Evolutionary conservation across 148 eudicot genomes (phyloP), one percentile per base, ranked within the genome.

Genomic region (Bassia scoparia): DNA sequence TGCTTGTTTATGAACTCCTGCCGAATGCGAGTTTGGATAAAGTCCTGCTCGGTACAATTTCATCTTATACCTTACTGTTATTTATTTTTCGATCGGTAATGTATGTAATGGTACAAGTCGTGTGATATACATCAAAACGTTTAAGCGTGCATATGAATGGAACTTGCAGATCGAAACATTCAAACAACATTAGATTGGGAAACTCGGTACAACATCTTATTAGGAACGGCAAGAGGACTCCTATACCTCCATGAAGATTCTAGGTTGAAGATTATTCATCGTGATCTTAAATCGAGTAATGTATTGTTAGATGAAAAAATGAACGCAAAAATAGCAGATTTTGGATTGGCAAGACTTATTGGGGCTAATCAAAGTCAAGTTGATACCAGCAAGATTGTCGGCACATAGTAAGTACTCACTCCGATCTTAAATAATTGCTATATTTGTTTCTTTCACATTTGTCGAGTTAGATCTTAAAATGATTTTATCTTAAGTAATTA

Each of bases 321-420:
- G 82, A 79, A 75, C 26, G 68, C 82, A 41, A 71, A 77, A 15
- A 71, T 77, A 20, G 41, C 80, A 18, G 80, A 77, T 71, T 77
- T 77, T 33, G 80, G 80, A 31, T 56, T 77, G 21, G 80, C 80
- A 1, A 77, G 38, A 31, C 70, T 71, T 30, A 63, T 77, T 44
- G 62, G n/a, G n/a, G n/a, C n/a, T 14, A 71, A 77, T 64, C 80
- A 77, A 64, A 64, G 50, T 18, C 76, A 77, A 16, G 80, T 24
- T 0, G 41, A 77, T 43, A 71, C 75, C 2, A 34, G 23, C 1
- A 77, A 17, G 61, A 61, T 76, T 18, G 74, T 54, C 4, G 79
- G 79, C 27, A 60, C 79, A 27, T 62, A 67, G 85, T 82, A 82
- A 75, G 82, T 14, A n/a, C n/a, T n/a, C n/a, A n/a, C n/a, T n/a